Evolutionary conservation across 164 flowering plant species (phyloP).

Genomic region (Liquidambar formosana): DNA sequence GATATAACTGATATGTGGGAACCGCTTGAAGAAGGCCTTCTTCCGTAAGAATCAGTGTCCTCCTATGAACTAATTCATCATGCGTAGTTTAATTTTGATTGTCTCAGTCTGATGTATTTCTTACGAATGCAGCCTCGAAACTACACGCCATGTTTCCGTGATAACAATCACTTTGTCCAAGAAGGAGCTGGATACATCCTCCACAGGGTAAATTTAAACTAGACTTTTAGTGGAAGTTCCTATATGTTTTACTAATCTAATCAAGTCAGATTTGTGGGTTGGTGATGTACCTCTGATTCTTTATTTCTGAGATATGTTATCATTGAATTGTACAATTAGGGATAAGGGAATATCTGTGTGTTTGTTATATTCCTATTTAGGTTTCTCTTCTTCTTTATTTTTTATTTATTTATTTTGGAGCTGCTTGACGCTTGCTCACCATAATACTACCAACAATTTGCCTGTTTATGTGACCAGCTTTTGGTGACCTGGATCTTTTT

Average conservation of each 20-base stretch:
- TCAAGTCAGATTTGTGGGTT: background rate
- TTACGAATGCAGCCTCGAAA: slow-evolving; percentile 33
- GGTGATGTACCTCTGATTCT: too few relatives aligned
- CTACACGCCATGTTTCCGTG: slow-evolving; percentile 40
- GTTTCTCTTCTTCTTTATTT: too few relatives aligned
- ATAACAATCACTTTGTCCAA: slow-evolving; percentile 36
- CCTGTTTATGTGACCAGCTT: too few relatives aligned
- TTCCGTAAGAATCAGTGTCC: slow-evolving; percentile 26
- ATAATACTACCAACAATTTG: too few relatives aligned
- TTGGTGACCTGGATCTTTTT: too few relatives aligned
- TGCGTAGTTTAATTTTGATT: background rate
- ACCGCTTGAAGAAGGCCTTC: slow-evolving; percentile 46
- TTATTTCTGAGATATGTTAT: background rate
- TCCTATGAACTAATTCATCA: background rate
- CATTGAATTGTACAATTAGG: too few relatives aligned
- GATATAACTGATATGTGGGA: slow-evolving; percentile 44
- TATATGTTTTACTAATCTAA: background rate
- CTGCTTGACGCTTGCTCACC: too few relatives aligned
- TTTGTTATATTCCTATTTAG: too few relatives aligned
- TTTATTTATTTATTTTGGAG: too few relatives aligned
- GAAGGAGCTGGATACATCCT: slow-evolving; percentile 30
- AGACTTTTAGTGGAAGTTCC: background rate
- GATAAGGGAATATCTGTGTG: too few relatives aligned
- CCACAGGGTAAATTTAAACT: slow-evolving; percentile 28
- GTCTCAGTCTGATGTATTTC: background rate